These are phyloP conservation scores for Sarocladium strictum DNA, from an alignment of 2,329 filamentous ascomycete species.

Conservation along the genomic window DNA sequence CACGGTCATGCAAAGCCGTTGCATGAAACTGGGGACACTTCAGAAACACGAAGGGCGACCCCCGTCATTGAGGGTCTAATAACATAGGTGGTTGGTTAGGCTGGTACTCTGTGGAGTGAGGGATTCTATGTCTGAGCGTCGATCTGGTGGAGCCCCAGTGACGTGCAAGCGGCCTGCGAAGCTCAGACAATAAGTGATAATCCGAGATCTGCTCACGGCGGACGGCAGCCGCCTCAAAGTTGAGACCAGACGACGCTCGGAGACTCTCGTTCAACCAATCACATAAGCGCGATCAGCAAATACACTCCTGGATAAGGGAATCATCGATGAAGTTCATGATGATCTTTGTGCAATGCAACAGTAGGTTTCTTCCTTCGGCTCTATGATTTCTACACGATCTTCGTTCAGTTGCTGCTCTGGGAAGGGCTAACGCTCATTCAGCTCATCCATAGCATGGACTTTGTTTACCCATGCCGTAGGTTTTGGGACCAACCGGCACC, in stretches of 20 bases:
- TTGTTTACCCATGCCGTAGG: too few relatives aligned
- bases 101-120: neutral
- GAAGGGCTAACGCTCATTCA: too few relatives aligned
- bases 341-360: neutral
- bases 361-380: neutral
- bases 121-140: neutral
- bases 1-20: neutral
- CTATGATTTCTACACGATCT: neutral
- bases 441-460: neutral
- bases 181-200: neutral
- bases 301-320: neutral
- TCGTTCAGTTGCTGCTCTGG: too few relatives aligned
- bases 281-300: neutral
- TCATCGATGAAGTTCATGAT: conserved; percentile 1
- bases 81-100: neutral
- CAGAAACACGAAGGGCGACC: neutral
- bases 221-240: neutral
- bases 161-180: neutral
- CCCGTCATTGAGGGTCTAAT: too few relatives aligned
- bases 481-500: neutral
- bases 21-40: neutral
- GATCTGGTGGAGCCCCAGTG: conserved; percentile 1
- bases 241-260: neutral
- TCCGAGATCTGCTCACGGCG: neutral
- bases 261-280: neutral